A percentile compares a stretch with the other conserved stretches of the same genome.
Conservation (phyloP, 1,284 basidiomycete genomes). For the Leccinum variabile region DNA sequence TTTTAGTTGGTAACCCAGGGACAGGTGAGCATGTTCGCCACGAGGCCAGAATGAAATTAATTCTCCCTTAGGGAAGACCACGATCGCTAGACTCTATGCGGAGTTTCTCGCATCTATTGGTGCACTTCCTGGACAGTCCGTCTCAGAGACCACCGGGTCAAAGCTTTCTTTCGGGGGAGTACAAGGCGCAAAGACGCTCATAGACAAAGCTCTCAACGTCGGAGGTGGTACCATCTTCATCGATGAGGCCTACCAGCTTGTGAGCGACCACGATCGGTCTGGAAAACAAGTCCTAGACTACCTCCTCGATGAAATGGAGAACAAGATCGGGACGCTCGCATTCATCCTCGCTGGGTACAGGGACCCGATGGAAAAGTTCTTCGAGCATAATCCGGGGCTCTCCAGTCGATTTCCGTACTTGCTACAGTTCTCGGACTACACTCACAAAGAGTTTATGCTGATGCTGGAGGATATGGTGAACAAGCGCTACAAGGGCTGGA, state of each 20-base stretch:
- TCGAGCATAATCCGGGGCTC: background rate
- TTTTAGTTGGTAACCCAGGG: background rate
- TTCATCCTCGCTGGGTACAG: background rate
- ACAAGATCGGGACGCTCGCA: background rate
- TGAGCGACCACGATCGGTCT: background rate
- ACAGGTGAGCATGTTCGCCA: background rate
- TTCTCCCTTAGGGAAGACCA: background rate
- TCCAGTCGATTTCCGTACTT: background rate
- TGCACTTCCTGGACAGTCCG: background rate
- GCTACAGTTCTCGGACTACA: background rate
- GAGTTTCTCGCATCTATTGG: background rate
- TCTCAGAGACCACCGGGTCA: background rate
- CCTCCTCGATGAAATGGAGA: background rate
- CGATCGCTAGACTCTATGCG: background rate
- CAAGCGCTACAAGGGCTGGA: slow-evolving; percentile 1
- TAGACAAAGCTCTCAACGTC: background rate
- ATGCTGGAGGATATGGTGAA: background rate
- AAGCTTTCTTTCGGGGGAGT: background rate
- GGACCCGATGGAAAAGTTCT: background rate
- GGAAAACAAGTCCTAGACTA: background rate
- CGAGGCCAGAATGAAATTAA: background rate
- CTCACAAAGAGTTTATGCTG: background rate
- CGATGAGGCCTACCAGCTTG: background rate
- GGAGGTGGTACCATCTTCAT: background rate
- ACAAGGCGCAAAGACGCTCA: background rate